Evolutionary conservation across 2,329 filamentous ascomycete genomes (phyloP), one percentile per base, ranked within the genome.

Genomic region (Samsoniella hepiali): DNA sequence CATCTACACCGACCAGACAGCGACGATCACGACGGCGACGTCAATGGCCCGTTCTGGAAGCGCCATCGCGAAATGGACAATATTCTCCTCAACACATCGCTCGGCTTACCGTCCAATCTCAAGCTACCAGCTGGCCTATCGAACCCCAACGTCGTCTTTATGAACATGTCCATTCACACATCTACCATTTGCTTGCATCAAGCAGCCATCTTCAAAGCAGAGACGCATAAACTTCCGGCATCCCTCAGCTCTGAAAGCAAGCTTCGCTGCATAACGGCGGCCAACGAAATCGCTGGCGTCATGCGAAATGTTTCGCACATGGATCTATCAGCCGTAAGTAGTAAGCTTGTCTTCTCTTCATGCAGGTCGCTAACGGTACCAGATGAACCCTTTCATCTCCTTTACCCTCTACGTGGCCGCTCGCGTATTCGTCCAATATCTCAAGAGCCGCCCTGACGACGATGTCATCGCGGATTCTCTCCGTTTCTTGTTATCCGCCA

Each of bases 181-280:
- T 96, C 93, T 1, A 93, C 92, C 1, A 98, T 99, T 61, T 98
- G 94, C 74, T 80, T 99, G n/a, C 95, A 99, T 72, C 95, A 99
- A 77, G 95, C 94, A 2, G 95, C 95, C 32, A 98, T 99, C 27
- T 97, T 94, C 82, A 98, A 97, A 74, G 93, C 93, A 0, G 94
- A 98, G 70, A 95, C 93, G 77, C 90, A 97, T 75, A 85, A 87
- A 60, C 79, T 97, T 65, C 88, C 91, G 0, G 79, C 84, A 1
- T 88, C 89, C 22, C 88, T 97, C 54, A 88, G 91, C 67, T 87
- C 90, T 1, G 94, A 98, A 73, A 97, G 93, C 75, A 97, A 97
- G 75, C 86, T 95, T 15, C 86, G 95, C 65, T 98, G 95, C 70
- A 92, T 98, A 64, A 93, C 93, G 29, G 93, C 94, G 13, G 95